Conservation (phyloP, 169 alveolate genomes). For the Plasmodium malariae region DNA sequence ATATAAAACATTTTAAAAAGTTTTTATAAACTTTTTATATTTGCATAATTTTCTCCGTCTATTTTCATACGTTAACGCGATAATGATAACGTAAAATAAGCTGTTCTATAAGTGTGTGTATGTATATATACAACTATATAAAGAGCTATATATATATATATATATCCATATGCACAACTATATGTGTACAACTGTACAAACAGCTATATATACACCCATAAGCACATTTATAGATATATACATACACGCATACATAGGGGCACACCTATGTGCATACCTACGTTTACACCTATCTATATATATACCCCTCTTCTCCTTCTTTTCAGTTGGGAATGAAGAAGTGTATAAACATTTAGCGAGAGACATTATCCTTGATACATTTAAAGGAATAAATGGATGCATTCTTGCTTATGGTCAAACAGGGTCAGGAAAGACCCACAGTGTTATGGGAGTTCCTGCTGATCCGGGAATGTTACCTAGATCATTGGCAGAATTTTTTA, state of each 20-base stretch:
- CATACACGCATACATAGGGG: too few species aligned
- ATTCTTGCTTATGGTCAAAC: conserved; percentile 87
- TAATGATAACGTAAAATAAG: too few species aligned
- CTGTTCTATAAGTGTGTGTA: too few species aligned
- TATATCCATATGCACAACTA: too few species aligned
- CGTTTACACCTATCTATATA: not conserved
- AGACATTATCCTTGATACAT: conserved; percentile 84
- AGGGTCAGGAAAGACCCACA: conserved; percentile 87
- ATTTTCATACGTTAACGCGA: too few species aligned
- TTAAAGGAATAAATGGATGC: conserved; percentile 87
- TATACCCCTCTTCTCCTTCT: not conserved
- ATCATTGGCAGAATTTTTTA: conserved; percentile 87
- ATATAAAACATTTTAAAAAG: too few species aligned
- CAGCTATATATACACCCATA: too few species aligned
- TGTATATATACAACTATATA: too few species aligned
- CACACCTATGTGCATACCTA: not conserved
- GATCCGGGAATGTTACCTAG: conserved; percentile 88
- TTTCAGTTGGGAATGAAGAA: conserved; percentile 83
- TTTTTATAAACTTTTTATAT: not conserved
- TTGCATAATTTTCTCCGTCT: not conserved
- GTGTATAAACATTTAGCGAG: conserved; percentile 83
- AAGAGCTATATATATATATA: too few species aligned
- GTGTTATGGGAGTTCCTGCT: conserved; percentile 86
- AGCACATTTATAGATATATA: too few species aligned
- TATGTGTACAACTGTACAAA: too few species aligned